Conservation (phyloP, 2,329 filamentous ascomycete genomes). For the Lachnellula arida region DNA sequence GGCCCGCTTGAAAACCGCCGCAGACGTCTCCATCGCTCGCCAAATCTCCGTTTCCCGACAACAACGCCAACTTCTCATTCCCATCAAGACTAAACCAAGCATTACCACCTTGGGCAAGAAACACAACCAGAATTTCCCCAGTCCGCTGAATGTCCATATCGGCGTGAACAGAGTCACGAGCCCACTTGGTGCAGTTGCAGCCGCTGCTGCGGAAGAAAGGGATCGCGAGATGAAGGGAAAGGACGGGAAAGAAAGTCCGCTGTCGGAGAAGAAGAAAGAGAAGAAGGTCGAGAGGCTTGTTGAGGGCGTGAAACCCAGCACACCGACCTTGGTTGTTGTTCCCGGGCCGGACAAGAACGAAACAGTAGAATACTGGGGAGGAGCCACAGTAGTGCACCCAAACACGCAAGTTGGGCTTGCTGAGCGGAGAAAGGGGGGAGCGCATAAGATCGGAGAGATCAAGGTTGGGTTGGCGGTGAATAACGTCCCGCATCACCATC, state of each 20-base stretch:
- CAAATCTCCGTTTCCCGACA: slow-evolving; percentile 62
- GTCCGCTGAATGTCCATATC: slow-evolving; percentile 1
- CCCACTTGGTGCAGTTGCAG: slow-evolving; percentile 17
- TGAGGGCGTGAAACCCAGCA: slow-evolving; percentile 18
- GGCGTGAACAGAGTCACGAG: slow-evolving; percentile 9
- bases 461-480: slow-evolving; percentile 24
- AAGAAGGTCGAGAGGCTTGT: slow-evolving; percentile 14
- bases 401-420: slow-evolving; percentile 30
- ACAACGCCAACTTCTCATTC: slow-evolving; percentile 55
- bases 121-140: slow-evolving; percentile 10
- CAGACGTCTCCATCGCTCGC: slow-evolving; percentile 62
- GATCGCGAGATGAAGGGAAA: slow-evolving; percentile 2
- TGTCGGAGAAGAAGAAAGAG: slow-evolving; percentile 3
- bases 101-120: slow-evolving; percentile 3
- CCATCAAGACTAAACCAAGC: slow-evolving; percentile 38
- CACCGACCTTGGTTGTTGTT: slow-evolving; percentile 26
- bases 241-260: neutral
- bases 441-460: slow-evolving; percentile 15
- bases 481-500: neutral
- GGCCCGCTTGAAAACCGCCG: slow-evolving; percentile 47
- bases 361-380: slow-evolving; percentile 13
- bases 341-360: slow-evolving; percentile 9
- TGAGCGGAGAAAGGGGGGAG: slow-evolving; percentile 24
- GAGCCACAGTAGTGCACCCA: slow-evolving; percentile 1
- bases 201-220: slow-evolving; percentile 15